Base-by-base conservation (phyloP, 1,284 basidiomycete genomes). In the Testicularia cyperi region DNA sequence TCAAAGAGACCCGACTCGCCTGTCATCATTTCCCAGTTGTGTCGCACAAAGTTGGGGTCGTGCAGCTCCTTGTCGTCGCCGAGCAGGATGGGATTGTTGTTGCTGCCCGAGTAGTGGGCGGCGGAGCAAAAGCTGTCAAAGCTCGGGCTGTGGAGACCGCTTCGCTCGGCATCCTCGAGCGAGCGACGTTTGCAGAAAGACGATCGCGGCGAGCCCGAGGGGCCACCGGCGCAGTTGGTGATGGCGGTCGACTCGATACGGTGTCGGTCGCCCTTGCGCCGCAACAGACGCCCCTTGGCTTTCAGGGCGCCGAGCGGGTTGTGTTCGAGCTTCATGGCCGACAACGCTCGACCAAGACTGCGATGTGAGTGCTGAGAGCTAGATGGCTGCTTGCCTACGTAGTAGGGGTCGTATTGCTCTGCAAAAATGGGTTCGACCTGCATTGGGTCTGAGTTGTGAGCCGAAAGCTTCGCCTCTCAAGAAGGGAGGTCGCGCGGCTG, bases 21-120 rank as follows among this genome's bases (percentile, higher is more conserved):
- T 1, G 56, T 36, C 49, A 60, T 60, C 56, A 60, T 60, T 32
- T 60, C 56, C 45, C 41, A 53, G 9, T 53, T 53, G 43, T 54
- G 56, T n/a, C 49, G 49, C 10, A 60, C 49, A 30, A 48, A 60
- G 27, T 53, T 35, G 32, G 56, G 56, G 24, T 60, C 56, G 44
- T 60, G 56, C 15, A 60, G 45, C 36, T 60, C 56, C 38, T 53
- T 53, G 42, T 60, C 49, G 10, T 39, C 56, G 4, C 36, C 45
- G 6, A 60, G 41, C 7, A 58, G 40, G 6, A 60, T 36, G 0
- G 56, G 48, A 10, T 49, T 53, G 44, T 47, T 52, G 41, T 26
- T 37, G n/a, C n/a, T n/a, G n/a, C n/a, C n/a, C n/a, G n/a, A n/a
- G n/a, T n/a, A n/a, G n/a, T n/a, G n/a, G n/a, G n/a, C n/a, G n/a